Base-by-base conservation (phyloP, 1,284 basidiomycete genomes). In the Tausonia pullulans region DNA sequence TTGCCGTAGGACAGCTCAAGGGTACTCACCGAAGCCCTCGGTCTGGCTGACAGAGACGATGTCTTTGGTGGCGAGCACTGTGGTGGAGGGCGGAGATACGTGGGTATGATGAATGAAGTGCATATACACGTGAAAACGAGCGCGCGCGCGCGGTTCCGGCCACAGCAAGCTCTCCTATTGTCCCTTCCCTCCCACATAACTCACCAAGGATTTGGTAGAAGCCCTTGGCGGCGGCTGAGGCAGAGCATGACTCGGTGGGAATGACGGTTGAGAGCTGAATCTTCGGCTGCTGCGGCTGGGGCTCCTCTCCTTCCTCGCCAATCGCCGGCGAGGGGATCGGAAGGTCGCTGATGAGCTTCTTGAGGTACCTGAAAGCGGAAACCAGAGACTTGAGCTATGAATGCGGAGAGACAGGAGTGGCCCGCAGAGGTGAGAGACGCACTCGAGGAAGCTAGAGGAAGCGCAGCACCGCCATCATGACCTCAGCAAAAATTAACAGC, bases 141-240 rank as follows among this genome's bases (percentile, higher is more conserved):
- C 52, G 52, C 27, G 27, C 27, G 27, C 27, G 27, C 27, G 27
- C 27, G 27, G 27, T 27, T 27, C 27, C 27, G 27, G 27, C 27
- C 27, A 27, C 27, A 27, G 27, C 27, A 27, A 27, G 27, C 27
- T 27, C 27, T 27, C 27, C 27, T 27, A 27, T 27, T 27, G 27
- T 27, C 27, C 27, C 27, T 27, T 27, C 27, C 27, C 27, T 27
- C 27, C 9, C 14, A 5, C 53, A 0, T 4, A 14, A 54, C 53
- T 3, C 48, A 59, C 58, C 58, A 16, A 64, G 57, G 11, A 58
- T 14, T 45, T 64, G 62, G 62, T 64, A 64, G 39, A 64, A 54
- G 3, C 62, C 62, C 14, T 64, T 64, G 13, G 57, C 58, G n/a
- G 62, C 62, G 16, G 56, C 56, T 5, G 49, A 48, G 6, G 51